phyloP scores from a whole-genome alignment of 176 grass and related monocot species.

The bread wheat (Triticum aestivum) region IWGSC_CS_RefSeq_v2.1 NC_057806.1:623613725-623614224 shows the following conservation, averaged over 20 bases:
- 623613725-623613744: background rate
- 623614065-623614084: too few species aligned
- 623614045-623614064: background rate
- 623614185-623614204: too few species aligned
- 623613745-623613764: background rate
- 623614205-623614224: too few species aligned
- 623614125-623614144: too few species aligned
- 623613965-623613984: background rate
- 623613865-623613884: background rate
- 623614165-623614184: too few species aligned
- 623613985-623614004: background rate
- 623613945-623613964: background rate
- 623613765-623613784: background rate
- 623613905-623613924: background rate
- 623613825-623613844: background rate
- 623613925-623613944: background rate
- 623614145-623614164: too few species aligned
- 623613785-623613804: conserved; percentile 7
- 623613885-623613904: background rate
- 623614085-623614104: too few species aligned
- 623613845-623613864: background rate
- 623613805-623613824: background rate
- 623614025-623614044: background rate
- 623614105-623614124: too few species aligned
- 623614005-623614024: background rate